Conservation (phyloP, 805 yeast genomes). For the Suhomyces xylopsoci region DNA sequence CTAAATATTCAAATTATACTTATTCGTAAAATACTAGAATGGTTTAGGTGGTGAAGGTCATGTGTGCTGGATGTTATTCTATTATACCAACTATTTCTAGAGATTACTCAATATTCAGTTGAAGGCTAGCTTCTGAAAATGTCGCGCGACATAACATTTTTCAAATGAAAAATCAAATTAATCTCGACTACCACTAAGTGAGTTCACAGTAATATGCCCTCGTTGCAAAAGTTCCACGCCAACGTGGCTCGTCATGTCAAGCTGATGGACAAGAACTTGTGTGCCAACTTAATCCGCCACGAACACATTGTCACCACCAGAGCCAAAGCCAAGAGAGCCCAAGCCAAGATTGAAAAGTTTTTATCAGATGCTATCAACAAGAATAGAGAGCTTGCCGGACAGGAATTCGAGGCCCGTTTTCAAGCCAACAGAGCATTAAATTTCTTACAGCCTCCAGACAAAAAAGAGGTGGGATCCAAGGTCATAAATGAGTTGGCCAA, state of each 20-base stretch:
- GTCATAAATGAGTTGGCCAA: slow-evolving; percentile 61
- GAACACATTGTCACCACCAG: slow-evolving; percentile 43
- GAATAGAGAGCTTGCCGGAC: slow-evolving; percentile 17
- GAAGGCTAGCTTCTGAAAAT: too few species aligned
- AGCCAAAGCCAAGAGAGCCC: slow-evolving; percentile 45
- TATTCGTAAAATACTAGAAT: too few species aligned
- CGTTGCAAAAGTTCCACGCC: slow-evolving; percentile 40
- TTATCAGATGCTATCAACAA: slow-evolving; percentile 30
- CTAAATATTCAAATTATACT: too few species aligned
- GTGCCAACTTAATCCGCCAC: slow-evolving; percentile 43
- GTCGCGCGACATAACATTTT: background rate
- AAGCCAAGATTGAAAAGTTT: slow-evolving; percentile 38
- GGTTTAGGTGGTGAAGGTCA: too few species aligned
- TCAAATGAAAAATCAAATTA: background rate
- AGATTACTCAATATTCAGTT: too few species aligned
- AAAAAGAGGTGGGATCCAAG: slow-evolving; percentile 42
- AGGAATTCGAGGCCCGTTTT: slow-evolving; percentile 10
- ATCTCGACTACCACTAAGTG: background rate
- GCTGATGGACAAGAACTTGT: slow-evolving; percentile 44
- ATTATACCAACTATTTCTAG: too few species aligned
- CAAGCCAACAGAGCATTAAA: slow-evolving; percentile 16
- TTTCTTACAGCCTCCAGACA: slow-evolving; percentile 27
- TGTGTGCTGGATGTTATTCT: too few species aligned
- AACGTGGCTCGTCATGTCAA: slow-evolving; percentile 42
- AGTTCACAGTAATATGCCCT: slow-evolving; percentile 28